A percentile compares a stretch with the other conserved stretches of the same genome.
These are phyloP conservation scores for Salinomyces thailandicus DNA, from an alignment of 2,329 filamentous ascomycete genomes.

Conservation along the genomic window DNA sequence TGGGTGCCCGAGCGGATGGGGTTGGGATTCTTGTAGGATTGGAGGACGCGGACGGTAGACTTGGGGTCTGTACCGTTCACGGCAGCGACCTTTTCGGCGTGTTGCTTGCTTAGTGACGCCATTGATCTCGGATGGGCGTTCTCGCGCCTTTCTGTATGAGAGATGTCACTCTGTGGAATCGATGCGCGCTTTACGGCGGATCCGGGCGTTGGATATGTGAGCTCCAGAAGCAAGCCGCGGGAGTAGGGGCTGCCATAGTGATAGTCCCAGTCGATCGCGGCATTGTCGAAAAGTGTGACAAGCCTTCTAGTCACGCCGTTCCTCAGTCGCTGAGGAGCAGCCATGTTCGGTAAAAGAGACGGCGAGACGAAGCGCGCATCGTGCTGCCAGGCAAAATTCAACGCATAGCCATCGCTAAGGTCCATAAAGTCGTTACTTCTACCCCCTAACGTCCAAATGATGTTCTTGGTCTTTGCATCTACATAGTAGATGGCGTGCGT, in stretches of 20 bases:
- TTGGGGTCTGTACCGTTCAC: conserved; percentile 9
- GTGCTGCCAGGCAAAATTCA: conserved; percentile 40
- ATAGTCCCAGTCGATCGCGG: conserved; percentile 26
- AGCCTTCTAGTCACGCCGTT: conserved; percentile 11
- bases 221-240: conserved; percentile 17
- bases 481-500: conserved; percentile 40
- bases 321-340: conserved; percentile 6
- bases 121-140: neutral
- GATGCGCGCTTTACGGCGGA: neutral
- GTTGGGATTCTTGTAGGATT: conserved; percentile 13
- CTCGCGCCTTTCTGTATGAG: neutral
- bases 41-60: conserved; percentile 16
- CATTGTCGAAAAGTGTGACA: conserved; percentile 38
- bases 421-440: conserved; percentile 22
- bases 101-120: conserved; percentile 3
- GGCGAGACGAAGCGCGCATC: conserved; percentile 26
- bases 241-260: conserved; percentile 13
- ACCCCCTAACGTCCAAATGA: conserved; percentile 42
- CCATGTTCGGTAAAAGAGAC: conserved; percentile 7
- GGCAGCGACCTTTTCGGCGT: conserved; percentile 7
- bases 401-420: conserved; percentile 16
- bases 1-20: conserved; percentile 16
- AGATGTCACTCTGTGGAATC: neutral
- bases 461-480: conserved; percentile 35
- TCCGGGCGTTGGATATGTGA: conserved; percentile 13